Percentiles rank a stretch among this genome's conserved stretches.
phyloP scores from a whole-genome alignment of 225 moss, liverwort and hornwort genomes.

The Antitrichia curtipendula region DNA sequence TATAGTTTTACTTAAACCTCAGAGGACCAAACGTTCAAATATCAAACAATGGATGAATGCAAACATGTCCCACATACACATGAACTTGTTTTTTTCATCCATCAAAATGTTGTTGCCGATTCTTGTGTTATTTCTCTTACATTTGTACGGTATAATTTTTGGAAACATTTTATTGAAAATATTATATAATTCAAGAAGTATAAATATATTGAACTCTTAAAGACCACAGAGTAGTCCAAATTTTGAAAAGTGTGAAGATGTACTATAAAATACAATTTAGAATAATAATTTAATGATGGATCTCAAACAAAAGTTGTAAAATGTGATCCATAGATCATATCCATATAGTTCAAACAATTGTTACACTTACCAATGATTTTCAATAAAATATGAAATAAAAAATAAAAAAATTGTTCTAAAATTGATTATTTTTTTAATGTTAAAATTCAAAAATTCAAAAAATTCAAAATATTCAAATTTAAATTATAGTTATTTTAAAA shows the following conservation, averaged over 20 bases:
- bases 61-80: not conserved
- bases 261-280: not conserved
- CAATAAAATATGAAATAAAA: not conserved
- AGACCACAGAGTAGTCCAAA: not conserved
- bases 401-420: not conserved
- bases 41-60: not conserved
- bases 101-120: not conserved
- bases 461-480: not conserved
- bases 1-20: not conserved
- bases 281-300: not conserved
- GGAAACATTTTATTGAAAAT: not conserved
- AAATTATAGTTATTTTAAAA: accelerated
- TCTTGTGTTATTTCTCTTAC: accelerated
- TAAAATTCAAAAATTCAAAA: not conserved
- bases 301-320: too few species aligned
- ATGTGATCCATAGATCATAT: not conserved
- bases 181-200: too few species aligned
- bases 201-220: too few species aligned
- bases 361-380: not conserved
- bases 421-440: not conserved
- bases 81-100: not conserved
- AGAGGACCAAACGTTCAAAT: accelerated
- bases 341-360: not conserved
- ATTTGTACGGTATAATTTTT: not conserved
- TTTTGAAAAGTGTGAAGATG: not conserved